Evolutionary conservation across 257 asterid genomes (phyloP).

Genomic region (Solanum gracilifrons): DNA sequence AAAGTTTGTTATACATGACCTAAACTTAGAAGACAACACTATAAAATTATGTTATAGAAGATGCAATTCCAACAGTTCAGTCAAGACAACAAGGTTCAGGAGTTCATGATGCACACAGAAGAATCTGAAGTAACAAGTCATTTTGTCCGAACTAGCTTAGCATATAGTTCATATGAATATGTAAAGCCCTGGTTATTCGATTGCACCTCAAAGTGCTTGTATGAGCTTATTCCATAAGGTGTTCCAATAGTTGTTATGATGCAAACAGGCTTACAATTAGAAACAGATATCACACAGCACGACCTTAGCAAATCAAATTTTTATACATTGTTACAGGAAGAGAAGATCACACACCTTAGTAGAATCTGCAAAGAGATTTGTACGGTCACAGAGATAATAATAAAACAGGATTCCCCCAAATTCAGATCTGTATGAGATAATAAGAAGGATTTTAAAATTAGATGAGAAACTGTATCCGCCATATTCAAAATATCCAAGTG

Average conservation of each 20-base stretch:
- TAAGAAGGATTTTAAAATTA: background rate
- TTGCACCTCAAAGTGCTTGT: background rate
- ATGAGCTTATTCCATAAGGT: background rate
- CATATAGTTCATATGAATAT: background rate
- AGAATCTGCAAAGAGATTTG: conserved; percentile 71
- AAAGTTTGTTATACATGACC: background rate
- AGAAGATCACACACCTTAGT: conserved; percentile 47
- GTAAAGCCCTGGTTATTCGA: background rate
- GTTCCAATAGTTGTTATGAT: background rate
- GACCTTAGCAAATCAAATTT: background rate
- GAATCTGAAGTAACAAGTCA: background rate
- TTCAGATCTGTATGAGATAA: conserved; percentile 64
- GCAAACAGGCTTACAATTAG: background rate
- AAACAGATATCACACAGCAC: background rate
- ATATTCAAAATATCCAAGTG: background rate
- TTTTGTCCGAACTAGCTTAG: background rate
- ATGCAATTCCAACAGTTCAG: background rate
- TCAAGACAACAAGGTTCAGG: background rate
- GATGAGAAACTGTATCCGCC: background rate
- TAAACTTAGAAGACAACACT: background rate
- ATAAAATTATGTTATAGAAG: background rate
- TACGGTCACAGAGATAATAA: conserved; percentile 85
- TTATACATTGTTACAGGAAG: background rate
- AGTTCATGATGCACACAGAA: background rate
- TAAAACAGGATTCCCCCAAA: conserved; percentile 76